Evolutionary conservation across 2,329 filamentous ascomycete species (phyloP), one percentile per base, ranked within the genome.

Genomic region (Fusarium sp.): DNA sequence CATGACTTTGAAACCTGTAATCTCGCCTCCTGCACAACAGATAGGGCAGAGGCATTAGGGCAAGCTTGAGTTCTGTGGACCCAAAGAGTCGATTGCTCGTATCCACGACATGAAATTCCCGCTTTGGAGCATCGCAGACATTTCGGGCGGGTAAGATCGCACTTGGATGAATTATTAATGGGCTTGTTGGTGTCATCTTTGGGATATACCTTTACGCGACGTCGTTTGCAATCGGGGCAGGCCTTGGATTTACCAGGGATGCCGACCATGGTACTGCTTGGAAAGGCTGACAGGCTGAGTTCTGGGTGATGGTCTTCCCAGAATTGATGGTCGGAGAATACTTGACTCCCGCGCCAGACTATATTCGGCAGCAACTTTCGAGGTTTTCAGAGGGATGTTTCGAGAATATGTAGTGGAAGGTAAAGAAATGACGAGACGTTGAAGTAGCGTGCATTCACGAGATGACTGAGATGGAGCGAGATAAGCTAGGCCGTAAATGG

Each of bases 201-300:
- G 7, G 14, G 32, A 0, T 8, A 12, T 27, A 65, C 62, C 62
- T 65, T 65, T 23, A 65, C 12, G n/a, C 62, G 62, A 14, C 62
- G 62, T n/a, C 60, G 34, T 27, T 28, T 65, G 12, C 62, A 65
- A 9, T 59, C 53, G 13, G 40, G 27, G 1, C 62, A 65, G 18
- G 62, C 60, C 5, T 59, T 65, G 21, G 62, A 65, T 21, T 46
- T 59, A 1, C 58, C 58, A 6, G 62, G 28, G 2, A 65, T 30
- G 2, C 62, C 62, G 47, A 59, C 62, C 62, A 65, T 65, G 5
- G 9, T 27, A 20, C 7, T 1, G 18, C 13, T 10, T 3, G n/a
- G 18, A 2, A 14, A 4, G 0, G 5, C 30, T 32, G 30, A 32
- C 13, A 14, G 30, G 7, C 13, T 14, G 13, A 14, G 30, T 3